These are phyloP conservation scores for Phlebiopsis flavidoalba DNA, from an alignment of 768 basidiomycete species.

Conservation along the genomic window DNA sequence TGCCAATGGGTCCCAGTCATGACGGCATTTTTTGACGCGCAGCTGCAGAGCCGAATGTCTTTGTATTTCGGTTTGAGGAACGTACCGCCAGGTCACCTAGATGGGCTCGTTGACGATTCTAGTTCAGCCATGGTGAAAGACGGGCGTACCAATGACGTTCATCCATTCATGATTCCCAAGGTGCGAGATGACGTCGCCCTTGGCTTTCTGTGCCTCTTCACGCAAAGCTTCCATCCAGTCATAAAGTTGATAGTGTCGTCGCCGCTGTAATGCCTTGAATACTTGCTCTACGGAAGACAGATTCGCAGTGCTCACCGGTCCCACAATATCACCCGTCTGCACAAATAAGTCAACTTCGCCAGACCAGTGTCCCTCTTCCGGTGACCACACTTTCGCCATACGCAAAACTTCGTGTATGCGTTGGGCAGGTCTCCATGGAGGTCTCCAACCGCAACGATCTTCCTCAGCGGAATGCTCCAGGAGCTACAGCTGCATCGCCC, in stretches of 20 bases:
- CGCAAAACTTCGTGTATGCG: constrained; percentile 72
- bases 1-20: constrained; percentile 73
- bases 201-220: constrained; percentile 59
- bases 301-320: constrained; percentile 54
- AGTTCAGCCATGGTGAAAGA: constrained; percentile 3
- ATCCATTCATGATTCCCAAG: constrained; percentile 97
- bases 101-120: not conserved
- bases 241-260: constrained; percentile 89
- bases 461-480: constrained; percentile 23
- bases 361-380: constrained; percentile 68
- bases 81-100: constrained; percentile 90
- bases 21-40: constrained; percentile 70
- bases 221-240: constrained; percentile 80
- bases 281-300: not conserved
- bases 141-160: constrained; percentile 71
- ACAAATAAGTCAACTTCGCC: constrained; percentile 83
- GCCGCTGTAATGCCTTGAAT: constrained; percentile 43
- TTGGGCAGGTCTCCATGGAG: constrained; percentile 86
- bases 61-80: constrained; percentile 75
- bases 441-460: constrained; percentile 88
- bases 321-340: constrained; percentile 94
- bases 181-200: constrained; percentile 71
- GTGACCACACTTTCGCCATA: constrained; percentile 73
- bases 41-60: constrained; percentile 71
- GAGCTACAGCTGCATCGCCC: not conserved